Conservation (phyloP, 2,329 filamentous ascomycete genomes). For the Xylariomycetidae sp. region DNA sequence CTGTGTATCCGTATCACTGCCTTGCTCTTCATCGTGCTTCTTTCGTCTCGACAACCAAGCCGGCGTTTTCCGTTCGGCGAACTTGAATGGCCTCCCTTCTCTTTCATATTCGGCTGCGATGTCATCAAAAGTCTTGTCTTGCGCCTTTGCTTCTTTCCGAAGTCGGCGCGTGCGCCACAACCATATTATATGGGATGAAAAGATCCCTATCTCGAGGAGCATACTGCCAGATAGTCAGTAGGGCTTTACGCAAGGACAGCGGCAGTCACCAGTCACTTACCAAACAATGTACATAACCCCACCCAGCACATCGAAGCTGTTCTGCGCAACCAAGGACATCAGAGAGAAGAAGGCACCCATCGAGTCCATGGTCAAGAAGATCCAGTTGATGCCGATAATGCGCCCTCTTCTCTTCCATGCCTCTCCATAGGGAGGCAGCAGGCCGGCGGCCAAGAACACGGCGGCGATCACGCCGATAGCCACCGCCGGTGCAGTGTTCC, state of each 20-base stretch:
- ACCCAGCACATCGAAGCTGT: constrained; percentile 55
- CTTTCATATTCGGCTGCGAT: constrained; percentile 32
- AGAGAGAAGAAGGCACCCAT: constrained; percentile 58
- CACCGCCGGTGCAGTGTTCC: constrained; percentile 47
- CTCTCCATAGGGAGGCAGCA: constrained; percentile 57
- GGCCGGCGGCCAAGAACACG: constrained; percentile 48
- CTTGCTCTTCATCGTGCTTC: constrained; percentile 11
- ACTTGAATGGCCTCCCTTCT: constrained; percentile 28
- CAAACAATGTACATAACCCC: constrained; percentile 55
- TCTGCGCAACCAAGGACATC: constrained; percentile 56
- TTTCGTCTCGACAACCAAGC: constrained; percentile 6
- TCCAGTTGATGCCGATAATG: constrained; percentile 54
- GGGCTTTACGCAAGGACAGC: background rate
- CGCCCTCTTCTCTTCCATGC: constrained; percentile 55
- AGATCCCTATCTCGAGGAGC: constrained; percentile 54
- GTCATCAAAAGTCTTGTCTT: constrained; percentile 51
- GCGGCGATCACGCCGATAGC: constrained; percentile 53
- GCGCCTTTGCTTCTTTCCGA: constrained; percentile 43
- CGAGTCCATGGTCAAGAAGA: constrained; percentile 56
- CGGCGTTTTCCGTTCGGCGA: constrained; percentile 26
- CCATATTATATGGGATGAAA: constrained; percentile 54
- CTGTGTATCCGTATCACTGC: background rate
- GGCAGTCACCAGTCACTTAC: constrained; percentile 32
- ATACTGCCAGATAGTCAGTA: constrained; percentile 32
- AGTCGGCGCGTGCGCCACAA: constrained; percentile 46